These are phyloP conservation scores for Cajanus cajan DNA, from an alignment of 306 rosid genomes.

Conservation along the genomic window DNA sequence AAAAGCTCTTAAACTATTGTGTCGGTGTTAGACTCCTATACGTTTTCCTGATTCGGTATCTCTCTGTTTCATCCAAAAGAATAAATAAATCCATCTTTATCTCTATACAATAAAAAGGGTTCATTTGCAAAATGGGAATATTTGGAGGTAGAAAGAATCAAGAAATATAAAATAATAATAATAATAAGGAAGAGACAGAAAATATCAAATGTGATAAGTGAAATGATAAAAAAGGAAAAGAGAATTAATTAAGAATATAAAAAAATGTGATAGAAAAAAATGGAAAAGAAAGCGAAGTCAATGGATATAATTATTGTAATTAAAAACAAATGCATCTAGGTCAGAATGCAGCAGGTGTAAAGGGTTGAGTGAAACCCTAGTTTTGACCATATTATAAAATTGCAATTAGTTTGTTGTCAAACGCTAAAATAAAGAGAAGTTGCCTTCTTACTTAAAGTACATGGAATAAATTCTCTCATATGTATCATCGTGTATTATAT, in stretches of 20 bases:
- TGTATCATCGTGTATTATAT: neutral
- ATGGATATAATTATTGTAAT: neutral
- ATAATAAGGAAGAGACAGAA: no score
- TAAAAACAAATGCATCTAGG: no score
- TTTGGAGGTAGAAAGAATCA: neutral
- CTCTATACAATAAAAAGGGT: no score
- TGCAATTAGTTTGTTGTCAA: slow-evolving; percentile 13
- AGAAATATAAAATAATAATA: no score
- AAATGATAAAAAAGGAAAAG: neutral
- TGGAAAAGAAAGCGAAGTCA: neutral
- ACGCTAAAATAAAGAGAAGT: neutral
- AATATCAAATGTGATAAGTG: neutral
- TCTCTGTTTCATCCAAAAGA: neutral
- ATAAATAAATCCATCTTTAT: neutral
- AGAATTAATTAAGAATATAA: neutral
- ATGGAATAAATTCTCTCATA: neutral
- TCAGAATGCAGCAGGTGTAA: slow-evolving; percentile 3
- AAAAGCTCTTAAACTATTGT: neutral
- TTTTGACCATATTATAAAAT: slow-evolving; percentile 25
- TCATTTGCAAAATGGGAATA: no score
- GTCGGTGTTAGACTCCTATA: neutral
- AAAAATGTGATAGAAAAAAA: neutral
- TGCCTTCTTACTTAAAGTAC: neutral
- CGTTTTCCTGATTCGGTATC: neutral
- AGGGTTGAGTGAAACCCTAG: neutral